Percentiles rank a stretch among this genome's conserved stretches.
Evolutionary conservation across 352 stramenopile species (phyloP).

Genomic region (Pythium aristosporum): DNA sequence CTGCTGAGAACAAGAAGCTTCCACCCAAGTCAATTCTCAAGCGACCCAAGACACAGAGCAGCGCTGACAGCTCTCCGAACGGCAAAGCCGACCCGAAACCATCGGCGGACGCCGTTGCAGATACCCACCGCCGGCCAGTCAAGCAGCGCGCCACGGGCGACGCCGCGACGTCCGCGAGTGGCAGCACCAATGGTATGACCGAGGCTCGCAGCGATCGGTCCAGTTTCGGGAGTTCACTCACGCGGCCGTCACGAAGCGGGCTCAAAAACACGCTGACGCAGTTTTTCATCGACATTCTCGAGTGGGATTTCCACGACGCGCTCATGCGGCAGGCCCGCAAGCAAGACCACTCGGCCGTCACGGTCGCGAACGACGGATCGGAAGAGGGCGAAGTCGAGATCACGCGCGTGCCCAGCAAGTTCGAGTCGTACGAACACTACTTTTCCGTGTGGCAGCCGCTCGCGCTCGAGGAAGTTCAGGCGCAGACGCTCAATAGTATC

Average conservation of each 20-base stretch:
- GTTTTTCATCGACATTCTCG: slow-evolving; percentile 84
- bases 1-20: slow-evolving; percentile 15
- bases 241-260: not conserved
- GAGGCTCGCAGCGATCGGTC: not conserved
- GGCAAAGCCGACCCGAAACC: not conserved
- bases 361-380: slow-evolving; percentile 58
- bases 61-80: slow-evolving; percentile 11
- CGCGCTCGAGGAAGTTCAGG: slow-evolving; percentile 85
- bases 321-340: slow-evolving; percentile 54
- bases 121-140: slow-evolving; percentile 63
- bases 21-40: slow-evolving; percentile 44
- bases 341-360: slow-evolving; percentile 42
- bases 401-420: slow-evolving; percentile 76
- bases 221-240: slow-evolving; percentile 12
- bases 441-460: slow-evolving; percentile 89
- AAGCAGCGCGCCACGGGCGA: slow-evolving; percentile 44
- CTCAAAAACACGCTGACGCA: slow-evolving; percentile 59
- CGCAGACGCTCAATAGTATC: slow-evolving; percentile 78
- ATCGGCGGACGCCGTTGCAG: slow-evolving; percentile 32
- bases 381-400: slow-evolving; percentile 77
- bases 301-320: slow-evolving; percentile 75
- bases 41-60: slow-evolving; percentile 26
- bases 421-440: slow-evolving; percentile 85
- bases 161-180: not conserved
- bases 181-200: not conserved